Evolutionary conservation across 768 basidiomycete species (phyloP), one percentile per base, ranked within the genome.

Genomic region (Boletus eberwhitei): DNA sequence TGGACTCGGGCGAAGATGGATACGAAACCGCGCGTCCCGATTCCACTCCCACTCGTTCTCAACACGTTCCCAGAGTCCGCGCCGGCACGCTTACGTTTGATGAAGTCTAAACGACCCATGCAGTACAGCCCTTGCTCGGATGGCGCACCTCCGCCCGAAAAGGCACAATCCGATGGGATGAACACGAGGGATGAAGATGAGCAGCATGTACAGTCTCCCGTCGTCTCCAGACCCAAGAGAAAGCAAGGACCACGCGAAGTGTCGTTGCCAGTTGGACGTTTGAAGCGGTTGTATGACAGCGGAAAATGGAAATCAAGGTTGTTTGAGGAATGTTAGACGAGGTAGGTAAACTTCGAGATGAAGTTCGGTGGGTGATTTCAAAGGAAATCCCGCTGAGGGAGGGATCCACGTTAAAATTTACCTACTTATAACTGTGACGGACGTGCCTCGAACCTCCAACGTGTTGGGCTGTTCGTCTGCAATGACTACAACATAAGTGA

Each of bases 241-340:
- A 26, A 31, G 24, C 24, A 9, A 9, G 50, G 12, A 38, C 19
- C 21, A 31, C 54, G 24, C 36, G n/a, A 42, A 7, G 17, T 19
- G 8, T 29, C 38, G 5, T 8, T 43, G 8, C 22, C 21, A 21
- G 19, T 16, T 31, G 16, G 35, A 22, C 43, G 37, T 24, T 43
- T 16, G 38, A 57, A 40, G 22, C 32, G 62, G 48, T 21, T 49
- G 36, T 50, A 53, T 17, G 52, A 53, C 12, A 46, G 39, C 21
- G 48, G 56, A 13, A 53, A 43, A 32, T 41, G 59, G 61, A 54
- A 54, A 40, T 55, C 54, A 35, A 40, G 62, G 53, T 40, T 56
- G 36, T 21, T 48, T 8, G 37, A 53, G 29, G 57, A 41, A 7
- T 50, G 45, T 34, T 54, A 60, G 36, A 22, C 13, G 7, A 11